Evolutionary conservation across 2,329 filamentous ascomycete genomes (phyloP), one percentile per base, ranked within the genome.

Genomic region (Verticillium klebahnii): DNA sequence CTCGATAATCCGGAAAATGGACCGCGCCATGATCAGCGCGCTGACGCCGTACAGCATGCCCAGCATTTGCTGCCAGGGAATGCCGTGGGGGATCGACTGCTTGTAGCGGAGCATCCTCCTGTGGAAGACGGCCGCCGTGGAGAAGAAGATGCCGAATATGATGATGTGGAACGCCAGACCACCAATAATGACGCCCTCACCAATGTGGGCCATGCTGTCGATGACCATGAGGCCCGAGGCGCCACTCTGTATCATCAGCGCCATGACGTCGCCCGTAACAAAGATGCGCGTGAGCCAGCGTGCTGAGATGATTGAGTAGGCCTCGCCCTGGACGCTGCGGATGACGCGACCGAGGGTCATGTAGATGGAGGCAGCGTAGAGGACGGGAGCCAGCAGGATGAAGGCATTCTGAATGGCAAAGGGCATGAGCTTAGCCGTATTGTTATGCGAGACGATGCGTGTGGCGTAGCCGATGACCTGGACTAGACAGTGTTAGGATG

Each of bases 161-260:
- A 82, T 37, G 15, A 87, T 75, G 66, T 88, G 85, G n/a, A 87
- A 69, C 19, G 82, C 70, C 5, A 88, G 71, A 3, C 85, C 85
- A 3, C 67, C 78, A 8, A 87, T 70, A 25, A 87, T 79, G 60
- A 87, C 72, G 23, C 79, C 75, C 57, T 79, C 70, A 9, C 80
- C 81, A 1, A 72, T 57, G 56, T 60, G 65, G 45, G 58, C 63
- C 34, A 70, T 67, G 5, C 69, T 67, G 1, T 62, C 63, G 34
- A 66, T 62, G 60, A 68, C 67, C 19, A 69, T 65, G 7, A 72
- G 52, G 5, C 71, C 74, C 23, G 69, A 72, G 5, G 71, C 73
- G 60, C 65, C 65, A 40, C 66, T 63, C 61, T 75, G 73, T 57
- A 73, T 74, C 23, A 75, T 62, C 0, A 71, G 70, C 0, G 74